These are phyloP conservation scores for Endocladia muricata DNA, from an alignment of 31 red algal genomes.

Conservation along the genomic window DNA sequence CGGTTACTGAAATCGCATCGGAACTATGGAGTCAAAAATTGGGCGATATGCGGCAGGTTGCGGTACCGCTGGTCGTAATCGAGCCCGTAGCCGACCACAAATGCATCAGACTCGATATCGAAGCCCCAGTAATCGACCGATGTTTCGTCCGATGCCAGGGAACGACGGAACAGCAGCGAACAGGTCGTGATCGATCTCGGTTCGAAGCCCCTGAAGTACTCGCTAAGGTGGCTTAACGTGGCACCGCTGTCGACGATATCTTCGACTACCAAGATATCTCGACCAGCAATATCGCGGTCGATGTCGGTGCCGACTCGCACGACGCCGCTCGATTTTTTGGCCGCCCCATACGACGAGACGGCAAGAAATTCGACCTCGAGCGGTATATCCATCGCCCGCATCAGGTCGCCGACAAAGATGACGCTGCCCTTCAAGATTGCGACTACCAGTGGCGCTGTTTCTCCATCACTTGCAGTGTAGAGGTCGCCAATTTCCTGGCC, in stretches of 20 bases:
- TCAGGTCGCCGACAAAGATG: constrained; percentile 84
- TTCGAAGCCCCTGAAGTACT: constrained; percentile 29
- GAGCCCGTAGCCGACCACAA: constrained; percentile 96
- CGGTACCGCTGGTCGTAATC: constrained; percentile 77
- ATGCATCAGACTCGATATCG: constrained; percentile 75
- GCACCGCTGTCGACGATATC: constrained; percentile 95
- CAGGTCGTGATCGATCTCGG: constrained; percentile 51
- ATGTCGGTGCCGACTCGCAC: constrained; percentile 39
- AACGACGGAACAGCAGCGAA: constrained; percentile 70
- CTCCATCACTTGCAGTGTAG: too few species aligned
- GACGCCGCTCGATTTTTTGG: constrained; percentile 60
- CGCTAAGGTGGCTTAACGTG: constrained; percentile 51
- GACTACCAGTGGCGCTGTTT: constrained; percentile 67
- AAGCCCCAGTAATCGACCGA: constrained; percentile 80
- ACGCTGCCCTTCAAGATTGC: constrained; percentile 82
- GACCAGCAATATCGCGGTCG: constrained; percentile 33
- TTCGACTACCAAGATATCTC: constrained; percentile 85
- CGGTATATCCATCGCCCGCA: constrained; percentile 35
- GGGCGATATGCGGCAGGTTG: constrained; percentile 83
- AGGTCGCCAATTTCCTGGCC: too few species aligned
- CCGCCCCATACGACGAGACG: constrained; percentile 65
- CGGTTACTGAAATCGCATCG: too few species aligned
- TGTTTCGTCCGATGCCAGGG: too few species aligned
- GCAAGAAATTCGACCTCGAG: constrained; percentile 67
- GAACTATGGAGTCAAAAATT: too few species aligned